Evolutionary conservation across 2,329 filamentous ascomycete species (phyloP), one percentile per base, ranked within the genome.

Genomic region (Epichloe bromicola): DNA sequence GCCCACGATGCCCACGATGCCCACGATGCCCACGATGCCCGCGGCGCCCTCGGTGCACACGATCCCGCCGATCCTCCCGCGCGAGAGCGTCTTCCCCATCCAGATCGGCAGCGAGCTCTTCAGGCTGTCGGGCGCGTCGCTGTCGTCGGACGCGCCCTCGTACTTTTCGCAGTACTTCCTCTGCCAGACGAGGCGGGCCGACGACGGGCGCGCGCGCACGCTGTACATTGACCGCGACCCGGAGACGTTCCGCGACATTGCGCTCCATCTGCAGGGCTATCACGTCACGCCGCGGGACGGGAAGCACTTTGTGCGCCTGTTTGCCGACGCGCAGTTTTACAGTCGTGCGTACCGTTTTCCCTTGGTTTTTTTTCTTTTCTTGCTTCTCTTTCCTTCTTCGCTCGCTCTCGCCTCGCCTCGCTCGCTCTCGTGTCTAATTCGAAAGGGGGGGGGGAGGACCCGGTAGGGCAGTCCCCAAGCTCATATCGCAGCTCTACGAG

Each of bases 201-300:
- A 78, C 46, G 76, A 81, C 53, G 74, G 78, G 45, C 75, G 76
- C 51, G 72, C 95, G 53, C 82, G 85, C 57, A 95, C 91, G 0
- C 74, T 97, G 6, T 96, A 96, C 69, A 96, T 97, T 61, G 91
- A 97, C 67, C 85, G 91, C 54, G 91, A 97, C 67, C 90, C 91
- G 0, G 74, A 75, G 14, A 96, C 89, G 0, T 97, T 97, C 65
- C 78, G 76, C 60, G 88, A 96, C 63, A 96, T 97, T 56, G 85
- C 86, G 38, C 75, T 90, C 51, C 90, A 97, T 72, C 74, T 97
- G 20, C 90, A 95, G 71, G 88, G 91, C 44, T 97, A 97, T 66
- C 85, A 95, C 69, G 78, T 96, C 54, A 75, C 78, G 51, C 90
- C 91, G 3, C 79, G 80, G 55, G 85, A 95, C 68, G 86, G 86